Evolutionary conservation across 768 basidiomycete genomes (phyloP), one percentile per base, ranked within the genome.

Genomic region (Coprinopsis sp.): DNA sequence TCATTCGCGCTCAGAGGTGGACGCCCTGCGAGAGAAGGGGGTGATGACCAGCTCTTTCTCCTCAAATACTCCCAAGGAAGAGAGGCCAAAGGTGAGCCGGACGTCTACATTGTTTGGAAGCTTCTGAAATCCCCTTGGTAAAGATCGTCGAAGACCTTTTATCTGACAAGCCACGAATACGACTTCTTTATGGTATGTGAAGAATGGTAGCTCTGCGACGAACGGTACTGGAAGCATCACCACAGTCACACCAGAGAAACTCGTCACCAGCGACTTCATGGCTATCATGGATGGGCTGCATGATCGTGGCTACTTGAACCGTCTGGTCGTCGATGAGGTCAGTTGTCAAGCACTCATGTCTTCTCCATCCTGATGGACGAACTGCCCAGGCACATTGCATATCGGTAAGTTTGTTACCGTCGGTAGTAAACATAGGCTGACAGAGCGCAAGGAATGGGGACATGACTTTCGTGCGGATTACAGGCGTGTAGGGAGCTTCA

Each of bases 311-410:
- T 72, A 78, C 44, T 66, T 92, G 3, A 86, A 82, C 50, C 72
- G 89, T 6, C 68, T 93, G 4, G 86, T 92, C 11, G 74, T 92
- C 2, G 90, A 92, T 46, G 90, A 92, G 75, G 87, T 84, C 48
- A 38, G 62, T 56, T 19, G n/a, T n/a, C n/a, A n/a, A n/a, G n/a
- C n/a, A n/a, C 44, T 44, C 52, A 2, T 28, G 5, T 33, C 30
- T 8, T 30, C n/a, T 16, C 11, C 10, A 41, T 21, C 11, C 29
- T 38, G n/a, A 41, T 45, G 18, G 16, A 8, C 42, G 16, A 18
- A 16, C 23, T 29, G n/a, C 21, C 16, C 22, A 87, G 85, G 89
- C 87, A 1, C 87, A 91, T 60, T 89, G 89, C 53, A 88, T 91
- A 52, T 89, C 87, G 16, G 87, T 86, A 51, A 54, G 72, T 51